A percentile compares a stretch with the other conserved stretches of the same genome.
Conservation (phyloP, 176 grass and related monocot genomes). For the Oryza rufipogon region DNA sequence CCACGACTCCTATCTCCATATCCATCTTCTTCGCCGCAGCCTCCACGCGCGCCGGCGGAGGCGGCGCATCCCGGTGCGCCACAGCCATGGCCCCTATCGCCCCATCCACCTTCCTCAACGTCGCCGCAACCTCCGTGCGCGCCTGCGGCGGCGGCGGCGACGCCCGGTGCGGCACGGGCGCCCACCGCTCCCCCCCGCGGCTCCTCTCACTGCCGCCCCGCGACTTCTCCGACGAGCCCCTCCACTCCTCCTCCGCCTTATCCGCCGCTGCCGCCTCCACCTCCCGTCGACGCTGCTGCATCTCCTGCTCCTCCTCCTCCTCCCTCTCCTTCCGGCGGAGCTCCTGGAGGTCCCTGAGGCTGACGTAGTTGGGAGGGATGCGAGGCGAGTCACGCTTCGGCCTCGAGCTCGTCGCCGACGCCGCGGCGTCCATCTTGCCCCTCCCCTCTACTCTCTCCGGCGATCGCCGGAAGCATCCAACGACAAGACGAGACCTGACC, state of each 20-base stretch:
- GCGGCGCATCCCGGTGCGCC: no score
- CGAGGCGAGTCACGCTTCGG: slow-evolving; percentile 26
- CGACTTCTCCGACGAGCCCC: not conserved
- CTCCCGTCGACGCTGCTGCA: not conserved
- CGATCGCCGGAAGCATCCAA: slow-evolving; percentile 16
- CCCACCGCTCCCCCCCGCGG: slow-evolving; percentile 7
- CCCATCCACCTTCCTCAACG: not conserved
- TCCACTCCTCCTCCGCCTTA: not conserved
- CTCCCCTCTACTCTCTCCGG: not conserved
- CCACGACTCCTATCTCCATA: not conserved
- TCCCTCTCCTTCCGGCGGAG: slow-evolving; percentile 38
- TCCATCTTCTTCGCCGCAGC: not conserved
- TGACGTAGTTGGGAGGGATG: slow-evolving; percentile 59
- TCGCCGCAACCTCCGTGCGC: not conserved
- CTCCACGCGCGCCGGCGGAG: no score
- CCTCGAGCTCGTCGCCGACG: slow-evolving; percentile 18
- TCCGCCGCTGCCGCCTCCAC: not conserved
- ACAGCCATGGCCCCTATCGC: not conserved
- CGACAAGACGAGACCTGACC: not conserved
- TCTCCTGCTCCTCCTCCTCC: slow-evolving; percentile 36
- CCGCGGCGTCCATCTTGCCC: slow-evolving; percentile 38
- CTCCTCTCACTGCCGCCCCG: not conserved
- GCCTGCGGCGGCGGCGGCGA: not conserved
- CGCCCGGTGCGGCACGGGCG: not conserved
- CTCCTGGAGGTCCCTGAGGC: slow-evolving; percentile 48